phyloP scores from a whole-genome alignment of 441 rosid genomes.

The Gossypium schwendimanii region DNA sequence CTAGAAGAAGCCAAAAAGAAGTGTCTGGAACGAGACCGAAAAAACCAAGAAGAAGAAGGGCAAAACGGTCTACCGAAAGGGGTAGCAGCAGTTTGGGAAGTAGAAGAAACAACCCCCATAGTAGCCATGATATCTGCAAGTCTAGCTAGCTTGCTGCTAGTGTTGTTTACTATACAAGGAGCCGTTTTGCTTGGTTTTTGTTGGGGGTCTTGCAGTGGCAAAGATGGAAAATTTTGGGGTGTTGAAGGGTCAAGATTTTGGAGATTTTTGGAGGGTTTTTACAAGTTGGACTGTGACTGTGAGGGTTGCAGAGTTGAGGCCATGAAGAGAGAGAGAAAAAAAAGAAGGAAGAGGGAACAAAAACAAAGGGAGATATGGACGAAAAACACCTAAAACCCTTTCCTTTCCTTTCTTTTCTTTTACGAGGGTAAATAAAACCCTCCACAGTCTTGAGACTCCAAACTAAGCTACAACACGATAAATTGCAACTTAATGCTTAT shows the following conservation, averaged over 20 bases:
- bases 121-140: slow-evolving; percentile 37
- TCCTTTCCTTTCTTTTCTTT: neutral
- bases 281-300: slow-evolving; percentile 14
- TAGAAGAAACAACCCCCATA: slow-evolving; percentile 56
- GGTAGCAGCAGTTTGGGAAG: slow-evolving; percentile 29
- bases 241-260: slow-evolving; percentile 11
- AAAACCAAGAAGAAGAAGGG: slow-evolving; percentile 38
- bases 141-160: slow-evolving; percentile 43
- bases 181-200: slow-evolving; percentile 32
- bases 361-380: neutral
- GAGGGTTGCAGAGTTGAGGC: slow-evolving; percentile 20
- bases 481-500: no score
- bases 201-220: slow-evolving; percentile 8
- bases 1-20: slow-evolving; percentile 27
- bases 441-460: neutral
- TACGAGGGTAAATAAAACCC: slow-evolving; percentile 7
- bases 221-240: slow-evolving; percentile 13
- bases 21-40: slow-evolving; percentile 25
- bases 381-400: slow-evolving; percentile 23
- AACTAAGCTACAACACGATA: neutral
- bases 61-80: slow-evolving; percentile 34
- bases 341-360: neutral
- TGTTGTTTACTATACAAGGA: slow-evolving; percentile 16
- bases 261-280: neutral
- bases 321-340: neutral